phyloP scores from a whole-genome alignment of 2,329 filamentous ascomycete species.

The Xylaria arbuscula region DNA sequence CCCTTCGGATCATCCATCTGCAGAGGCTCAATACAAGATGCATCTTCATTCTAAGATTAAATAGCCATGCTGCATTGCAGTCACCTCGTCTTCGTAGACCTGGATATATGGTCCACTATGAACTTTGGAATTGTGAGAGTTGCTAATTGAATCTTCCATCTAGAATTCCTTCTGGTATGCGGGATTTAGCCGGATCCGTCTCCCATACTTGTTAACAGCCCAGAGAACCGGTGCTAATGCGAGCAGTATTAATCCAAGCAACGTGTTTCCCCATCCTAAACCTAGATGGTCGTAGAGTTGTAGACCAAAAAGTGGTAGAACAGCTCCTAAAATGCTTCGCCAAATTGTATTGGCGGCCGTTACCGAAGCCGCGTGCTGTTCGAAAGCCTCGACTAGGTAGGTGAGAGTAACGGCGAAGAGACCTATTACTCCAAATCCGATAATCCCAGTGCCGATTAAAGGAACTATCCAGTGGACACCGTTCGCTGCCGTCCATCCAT shows the following conservation, averaged over 20 bases:
- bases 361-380: background rate
- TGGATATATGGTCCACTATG: too few species aligned
- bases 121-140: too few species aligned
- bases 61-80: too few species aligned
- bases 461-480: slow-evolving; percentile 60
- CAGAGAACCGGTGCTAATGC: slow-evolving; percentile 41
- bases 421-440: slow-evolving; percentile 52
- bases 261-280: slow-evolving; percentile 46
- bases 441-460: slow-evolving; percentile 56
- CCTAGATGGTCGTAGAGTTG: slow-evolving; percentile 42
- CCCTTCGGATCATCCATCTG: too few species aligned
- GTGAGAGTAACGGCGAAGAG: slow-evolving; percentile 2
- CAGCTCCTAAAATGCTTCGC: slow-evolving; percentile 14
- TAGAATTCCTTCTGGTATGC: slow-evolving; percentile 4
- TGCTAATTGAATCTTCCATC: too few species aligned
- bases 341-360: background rate
- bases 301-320: slow-evolving; percentile 39
- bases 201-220: slow-evolving; percentile 6
- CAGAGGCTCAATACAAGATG: too few species aligned
- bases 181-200: slow-evolving; percentile 10
- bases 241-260: slow-evolving; percentile 43
- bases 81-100: too few species aligned
- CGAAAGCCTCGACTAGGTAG: slow-evolving; percentile 10
- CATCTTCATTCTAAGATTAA: too few species aligned
- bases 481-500: slow-evolving; percentile 57